Evolutionary conservation across 1,284 basidiomycete genomes (phyloP).

Genomic region (Inonotus obliquus): DNA sequence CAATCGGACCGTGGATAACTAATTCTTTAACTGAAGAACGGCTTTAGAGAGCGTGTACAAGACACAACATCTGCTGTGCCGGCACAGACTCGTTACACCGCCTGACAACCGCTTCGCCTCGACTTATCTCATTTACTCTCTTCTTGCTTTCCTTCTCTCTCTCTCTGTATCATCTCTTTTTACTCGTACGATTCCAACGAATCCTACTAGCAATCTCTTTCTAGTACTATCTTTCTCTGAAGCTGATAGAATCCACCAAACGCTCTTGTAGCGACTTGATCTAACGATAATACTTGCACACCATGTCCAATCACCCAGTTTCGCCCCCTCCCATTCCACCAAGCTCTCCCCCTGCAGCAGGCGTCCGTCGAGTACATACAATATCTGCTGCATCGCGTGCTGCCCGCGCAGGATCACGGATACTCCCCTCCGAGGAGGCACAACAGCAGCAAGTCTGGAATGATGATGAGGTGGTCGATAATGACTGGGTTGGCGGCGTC

Average conservation of each 20-base stretch:
- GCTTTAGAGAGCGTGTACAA: slow-evolving; percentile 4
- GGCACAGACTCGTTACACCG: slow-evolving; percentile 10
- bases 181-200: neutral
- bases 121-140: neutral
- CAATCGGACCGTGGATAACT: no score
- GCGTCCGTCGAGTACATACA: slow-evolving; percentile 73
- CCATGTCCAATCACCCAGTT: slow-evolving; percentile 18
- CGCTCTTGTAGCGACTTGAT: neutral
- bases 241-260: neutral
- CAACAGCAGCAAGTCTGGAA: slow-evolving; percentile 50
- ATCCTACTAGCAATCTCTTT: neutral
- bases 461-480: slow-evolving; percentile 71
- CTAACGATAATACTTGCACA: neutral
- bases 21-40: neutral
- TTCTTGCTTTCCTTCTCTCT: neutral
- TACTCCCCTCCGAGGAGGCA: slow-evolving; percentile 59
- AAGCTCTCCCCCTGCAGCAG: slow-evolving; percentile 26
- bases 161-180: neutral
- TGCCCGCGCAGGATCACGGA: slow-evolving; percentile 56
- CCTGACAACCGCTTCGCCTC: slow-evolving; percentile 12
- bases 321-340: slow-evolving; percentile 30
- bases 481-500: slow-evolving; percentile 74
- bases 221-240: neutral
- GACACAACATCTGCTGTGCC: neutral
- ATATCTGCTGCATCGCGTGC: slow-evolving; percentile 72